Conservation (phyloP, 2,329 filamentous ascomycete species). For the Nemania abortiva region DNA sequence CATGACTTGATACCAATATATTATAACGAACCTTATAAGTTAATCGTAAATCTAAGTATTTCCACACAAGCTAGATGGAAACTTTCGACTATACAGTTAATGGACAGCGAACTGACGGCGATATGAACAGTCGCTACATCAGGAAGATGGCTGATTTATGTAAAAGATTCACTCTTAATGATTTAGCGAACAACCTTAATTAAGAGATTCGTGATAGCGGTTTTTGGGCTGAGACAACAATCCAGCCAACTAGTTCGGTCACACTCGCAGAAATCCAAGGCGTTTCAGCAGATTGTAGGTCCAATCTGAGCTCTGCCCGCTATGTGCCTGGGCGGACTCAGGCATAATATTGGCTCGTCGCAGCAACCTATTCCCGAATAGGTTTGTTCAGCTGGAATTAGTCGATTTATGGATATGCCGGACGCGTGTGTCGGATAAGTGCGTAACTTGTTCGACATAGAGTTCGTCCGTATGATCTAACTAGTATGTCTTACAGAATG, state of each 20-base stretch:
- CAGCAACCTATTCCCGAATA: not conserved
- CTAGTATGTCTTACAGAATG: not conserved
- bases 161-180: not conserved
- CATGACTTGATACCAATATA: no score
- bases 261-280: not conserved
- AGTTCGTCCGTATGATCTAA: not conserved
- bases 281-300: not conserved
- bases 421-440: not conserved
- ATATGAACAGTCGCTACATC: no score
- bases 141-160: not conserved
- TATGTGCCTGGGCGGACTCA: not conserved
- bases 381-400: constrained; percentile 6
- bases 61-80: no score
- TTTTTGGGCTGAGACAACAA: not conserved
- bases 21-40: no score
- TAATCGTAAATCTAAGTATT: no score
- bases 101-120: no score
- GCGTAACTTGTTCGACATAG: not conserved
- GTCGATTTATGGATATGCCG: not conserved
- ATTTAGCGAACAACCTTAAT: no score
- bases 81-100: no score
- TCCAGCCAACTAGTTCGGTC: not conserved
- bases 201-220: no score
- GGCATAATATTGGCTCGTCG: constrained; percentile 3
- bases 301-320: constrained; percentile 16